Base-by-base conservation (phyloP, 345 rosid genomes). In the Cardiospermum halicacabum region DNA sequence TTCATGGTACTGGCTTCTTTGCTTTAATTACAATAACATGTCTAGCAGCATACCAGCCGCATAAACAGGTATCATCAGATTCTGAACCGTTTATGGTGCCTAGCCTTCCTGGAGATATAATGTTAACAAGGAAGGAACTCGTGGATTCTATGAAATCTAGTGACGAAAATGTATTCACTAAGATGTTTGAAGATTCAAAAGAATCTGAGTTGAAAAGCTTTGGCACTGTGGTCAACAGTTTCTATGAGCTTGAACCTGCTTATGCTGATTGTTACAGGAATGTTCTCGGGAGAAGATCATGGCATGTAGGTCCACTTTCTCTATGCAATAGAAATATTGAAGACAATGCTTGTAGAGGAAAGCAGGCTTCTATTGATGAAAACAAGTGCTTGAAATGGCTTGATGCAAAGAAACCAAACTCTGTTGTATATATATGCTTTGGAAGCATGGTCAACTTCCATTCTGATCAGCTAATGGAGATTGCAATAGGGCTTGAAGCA, bases 241-340 rank as follows among this genome's bases (percentile, higher is more conserved):
- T 86, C 76, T 79, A 84, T 1, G 89, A 91, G 81, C 91, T 91
- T 1, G 91, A 91, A 55, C 81, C 80, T 0, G 76, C 42, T 53
- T 86, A 85, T 18, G 76, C 78, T 0, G 89, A 85, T 34, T 64
- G 66, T 30, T 83, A 70, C 56, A 70, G 66, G 69, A 73, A 73
- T 0, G 67, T 50, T 53, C 61, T 80, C n/a, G 84, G 81, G 7
- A 77, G 70, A 57, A 76, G 64, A 16, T 77, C 92, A 13, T 84
- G 94, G 90, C 51, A 60, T 53, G 62, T 89, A 0, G 97, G 92
- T 42, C 96, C 91, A 0, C 73, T 89, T 19, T 77, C 78, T 0
- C 42, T 81, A 0, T 79, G 77, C 74, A 75, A 75, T 24, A 60
- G 56, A 43, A 55, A 28, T 16, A 30, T 5, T 2, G 72, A 69